phyloP scores from a whole-genome alignment of 345 rosid species.

The Populus deltoides region DNA sequence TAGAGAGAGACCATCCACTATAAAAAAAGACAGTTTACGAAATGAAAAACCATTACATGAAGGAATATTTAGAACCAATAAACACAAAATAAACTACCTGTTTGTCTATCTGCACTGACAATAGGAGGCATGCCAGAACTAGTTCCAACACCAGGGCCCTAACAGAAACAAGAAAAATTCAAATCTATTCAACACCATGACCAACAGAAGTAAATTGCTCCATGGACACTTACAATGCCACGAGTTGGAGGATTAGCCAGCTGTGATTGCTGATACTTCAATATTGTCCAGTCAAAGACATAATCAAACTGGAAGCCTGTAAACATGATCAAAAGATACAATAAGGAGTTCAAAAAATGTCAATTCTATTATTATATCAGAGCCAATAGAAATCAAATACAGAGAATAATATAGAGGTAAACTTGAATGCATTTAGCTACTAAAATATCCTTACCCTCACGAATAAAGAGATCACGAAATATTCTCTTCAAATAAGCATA shows the following conservation, averaged over 20 bases:
- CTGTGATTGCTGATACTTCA: conserved; percentile 90
- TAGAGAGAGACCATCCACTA: not conserved
- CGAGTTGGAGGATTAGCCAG: conserved; percentile 70
- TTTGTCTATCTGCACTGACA: conserved; percentile 59
- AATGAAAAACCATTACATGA: not conserved
- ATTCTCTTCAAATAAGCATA: conserved; percentile 88
- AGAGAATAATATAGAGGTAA: not conserved
- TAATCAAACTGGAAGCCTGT: conserved; percentile 90
- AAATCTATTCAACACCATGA: not conserved
- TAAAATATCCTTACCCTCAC: conserved; percentile 58
- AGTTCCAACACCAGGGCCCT: conserved; percentile 80
- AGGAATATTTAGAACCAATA: not conserved
- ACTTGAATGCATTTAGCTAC: not conserved
- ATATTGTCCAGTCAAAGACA: conserved; percentile 94
- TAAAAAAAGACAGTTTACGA: not conserved
- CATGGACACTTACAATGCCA: conserved; percentile 41
- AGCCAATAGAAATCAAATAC: not conserved
- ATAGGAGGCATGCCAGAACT: conserved; percentile 61
- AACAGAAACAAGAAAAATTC: conserved; percentile 4
- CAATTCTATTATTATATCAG: not conserved
- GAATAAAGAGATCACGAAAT: conserved; percentile 84
- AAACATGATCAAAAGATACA: not conserved
- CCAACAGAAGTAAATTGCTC: conserved; percentile 11
- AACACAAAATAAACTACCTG: too few relatives aligned
- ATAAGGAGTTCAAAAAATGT: not conserved